phyloP scores from a whole-genome alignment of 2,329 filamentous ascomycete species.

The Graphiopsis chlorocephala region DNA sequence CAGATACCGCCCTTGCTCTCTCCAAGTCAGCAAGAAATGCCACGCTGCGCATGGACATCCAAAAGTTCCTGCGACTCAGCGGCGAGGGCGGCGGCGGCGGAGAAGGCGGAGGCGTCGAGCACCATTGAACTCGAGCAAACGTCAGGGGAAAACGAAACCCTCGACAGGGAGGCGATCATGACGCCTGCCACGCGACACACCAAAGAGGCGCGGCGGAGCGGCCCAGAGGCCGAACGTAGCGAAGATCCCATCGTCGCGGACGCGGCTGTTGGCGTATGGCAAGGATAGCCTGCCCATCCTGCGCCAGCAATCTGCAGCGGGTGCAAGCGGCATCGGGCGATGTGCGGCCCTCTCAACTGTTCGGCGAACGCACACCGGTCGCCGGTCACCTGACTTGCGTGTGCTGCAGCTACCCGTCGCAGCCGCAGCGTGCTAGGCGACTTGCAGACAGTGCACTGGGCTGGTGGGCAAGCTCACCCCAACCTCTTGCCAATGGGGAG shows the following conservation, averaged over 20 bases:
- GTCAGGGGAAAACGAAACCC: background rate
- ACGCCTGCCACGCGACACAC: constrained; percentile 10
- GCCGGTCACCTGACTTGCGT: constrained; percentile 12
- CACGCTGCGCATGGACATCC: background rate
- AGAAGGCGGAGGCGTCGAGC: background rate
- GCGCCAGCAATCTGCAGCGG: constrained; percentile 7
- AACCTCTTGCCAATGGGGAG: constrained; percentile 6
- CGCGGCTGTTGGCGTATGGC: constrained; percentile 1
- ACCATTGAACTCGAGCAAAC: background rate
- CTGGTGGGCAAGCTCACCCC: constrained; percentile 2
- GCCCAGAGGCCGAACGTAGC: constrained; percentile 3
- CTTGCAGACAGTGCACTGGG: constrained; percentile 11
- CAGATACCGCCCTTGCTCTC: background rate
- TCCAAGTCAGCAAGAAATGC: background rate
- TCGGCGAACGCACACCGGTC: constrained; percentile 13
- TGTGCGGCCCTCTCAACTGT: background rate
- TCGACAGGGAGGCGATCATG: background rate
- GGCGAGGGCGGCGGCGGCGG: background rate
- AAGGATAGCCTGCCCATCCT: constrained; percentile 6
- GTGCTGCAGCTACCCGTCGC: constrained; percentile 13
- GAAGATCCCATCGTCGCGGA: constrained; percentile 1
- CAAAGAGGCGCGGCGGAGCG: constrained; percentile 13
- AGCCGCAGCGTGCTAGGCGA: constrained; percentile 4
- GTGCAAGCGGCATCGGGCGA: constrained; percentile 14
- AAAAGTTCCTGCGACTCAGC: background rate